Conservation (phyloP, 2,329 filamentous ascomycete genomes). For the Trichoderma oligosporum region DNA sequence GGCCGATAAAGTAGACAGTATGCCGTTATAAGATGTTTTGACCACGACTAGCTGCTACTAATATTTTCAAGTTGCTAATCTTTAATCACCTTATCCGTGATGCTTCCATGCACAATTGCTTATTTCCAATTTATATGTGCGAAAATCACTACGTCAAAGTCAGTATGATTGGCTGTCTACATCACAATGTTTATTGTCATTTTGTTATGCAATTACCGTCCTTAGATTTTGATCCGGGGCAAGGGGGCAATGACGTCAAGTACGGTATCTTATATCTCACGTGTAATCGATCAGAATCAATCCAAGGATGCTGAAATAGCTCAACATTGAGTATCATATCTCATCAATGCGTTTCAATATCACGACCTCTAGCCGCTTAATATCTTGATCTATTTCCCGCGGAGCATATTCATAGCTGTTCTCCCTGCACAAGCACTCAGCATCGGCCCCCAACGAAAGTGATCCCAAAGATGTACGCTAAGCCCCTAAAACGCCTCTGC, state of each 20-base stretch:
- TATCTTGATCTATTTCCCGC: background rate
- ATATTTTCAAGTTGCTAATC: too few species aligned
- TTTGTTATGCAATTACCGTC: too few species aligned
- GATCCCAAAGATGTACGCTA: constrained; percentile 21
- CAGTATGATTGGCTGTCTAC: too few species aligned
- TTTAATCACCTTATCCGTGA: background rate
- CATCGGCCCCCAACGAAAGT: constrained; percentile 10
- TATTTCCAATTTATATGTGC: background rate
- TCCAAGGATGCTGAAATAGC: background rate
- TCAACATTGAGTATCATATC: background rate
- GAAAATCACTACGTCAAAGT: background rate
- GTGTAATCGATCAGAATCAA: background rate
- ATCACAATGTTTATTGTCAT: too few species aligned
- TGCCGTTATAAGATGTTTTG: background rate
- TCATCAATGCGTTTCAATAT: background rate
- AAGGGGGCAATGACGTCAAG: background rate
- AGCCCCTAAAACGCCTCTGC: constrained; percentile 34
- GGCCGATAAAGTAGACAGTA: background rate
- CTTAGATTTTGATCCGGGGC: too few species aligned
- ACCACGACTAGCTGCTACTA: background rate
- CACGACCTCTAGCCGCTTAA: background rate
- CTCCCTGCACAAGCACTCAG: constrained; percentile 11
- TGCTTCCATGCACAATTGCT: background rate
- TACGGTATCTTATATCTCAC: background rate
- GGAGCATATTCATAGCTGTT: background rate